phyloP scores from a whole-genome alignment of 305 asterid species.

The Fraxinus sp. region DNA sequence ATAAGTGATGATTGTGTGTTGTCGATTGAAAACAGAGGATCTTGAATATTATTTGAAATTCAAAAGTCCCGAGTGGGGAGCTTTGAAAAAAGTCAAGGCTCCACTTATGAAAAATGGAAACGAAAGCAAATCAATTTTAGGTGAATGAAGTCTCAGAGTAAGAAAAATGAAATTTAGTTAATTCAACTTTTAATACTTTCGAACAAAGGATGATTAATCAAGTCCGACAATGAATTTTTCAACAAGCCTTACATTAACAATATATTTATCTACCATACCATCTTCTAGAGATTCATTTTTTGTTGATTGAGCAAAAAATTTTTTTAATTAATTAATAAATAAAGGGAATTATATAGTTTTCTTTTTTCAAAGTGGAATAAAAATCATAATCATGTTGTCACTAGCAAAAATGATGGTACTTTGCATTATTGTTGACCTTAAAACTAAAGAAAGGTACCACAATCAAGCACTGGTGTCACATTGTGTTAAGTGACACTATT shows the following conservation, averaged over 20 bases:
- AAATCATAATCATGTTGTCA: background rate
- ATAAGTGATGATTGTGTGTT: background rate
- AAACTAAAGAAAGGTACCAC: background rate
- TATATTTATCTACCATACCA: background rate
- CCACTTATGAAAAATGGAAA: no score
- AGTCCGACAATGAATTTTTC: no score
- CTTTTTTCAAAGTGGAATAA: background rate
- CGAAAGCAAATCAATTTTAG: background rate
- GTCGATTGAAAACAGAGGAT: no score
- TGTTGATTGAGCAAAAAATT: background rate
- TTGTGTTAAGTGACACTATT: background rate
- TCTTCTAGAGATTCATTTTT: background rate
- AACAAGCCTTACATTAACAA: background rate
- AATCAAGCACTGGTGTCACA: background rate
- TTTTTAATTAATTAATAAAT: background rate
- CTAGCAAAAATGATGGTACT: conserved; percentile 14
- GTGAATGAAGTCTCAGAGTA: background rate
- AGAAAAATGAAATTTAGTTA: background rate
- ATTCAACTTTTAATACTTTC: background rate
- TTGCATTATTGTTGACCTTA: background rate
- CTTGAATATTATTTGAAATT: background rate
- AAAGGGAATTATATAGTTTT: background rate
- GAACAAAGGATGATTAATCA: background rate
- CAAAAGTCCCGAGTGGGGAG: background rate
- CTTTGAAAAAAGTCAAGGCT: background rate